Evolutionary conservation across 2,329 filamentous ascomycete species (phyloP), one percentile per base, ranked within the genome.

Genomic region (Fusarium goolgardi): DNA sequence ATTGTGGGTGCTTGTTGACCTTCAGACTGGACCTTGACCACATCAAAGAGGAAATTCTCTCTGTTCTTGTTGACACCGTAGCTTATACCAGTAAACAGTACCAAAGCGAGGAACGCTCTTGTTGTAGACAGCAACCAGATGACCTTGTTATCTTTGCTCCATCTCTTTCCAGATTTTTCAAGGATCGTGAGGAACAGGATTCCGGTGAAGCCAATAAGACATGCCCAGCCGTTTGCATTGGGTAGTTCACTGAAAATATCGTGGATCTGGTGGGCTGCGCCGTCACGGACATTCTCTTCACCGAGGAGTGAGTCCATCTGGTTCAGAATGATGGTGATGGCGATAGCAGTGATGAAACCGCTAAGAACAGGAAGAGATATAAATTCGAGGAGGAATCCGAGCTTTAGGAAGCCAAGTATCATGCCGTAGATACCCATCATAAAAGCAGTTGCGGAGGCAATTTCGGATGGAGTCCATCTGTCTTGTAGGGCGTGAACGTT

Each of bases 341-440:
- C 88, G 2, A 88, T 88, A 3, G 88, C 88, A 0, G 87, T 88
- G 69, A 91, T 89, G 78, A 90, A 90, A 6, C 88, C 88, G 9
- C 82, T 87, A 1, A 91, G 81, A 2, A 90, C 86, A 0, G 88
- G 88, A 2, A 88, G 82, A 0, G 88, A 90, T 67, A 91, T 86
- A 69, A 89, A 90, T 62, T 91, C 87, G 21, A 91, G 81, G 7
- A 90, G 79, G 73, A 89, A 91, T 1, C 88, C 88, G 7, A 90
- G 83, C 53, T 87, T 88, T 23, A 90, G 79, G 2, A 90, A 79
- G 0, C 88, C 88, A 4, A 91, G 78, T 18, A 82, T 80, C 23
- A 90, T 81, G 18, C 84, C 81, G 69, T 87, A 89, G 5, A 89
- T 79, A 0, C 89, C 89, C 64, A 90, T 87, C 78, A 88, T 86